Evolutionary conservation across 2,329 filamentous ascomycete species (phyloP).

Genomic region (Cytospora schulzeri): DNA sequence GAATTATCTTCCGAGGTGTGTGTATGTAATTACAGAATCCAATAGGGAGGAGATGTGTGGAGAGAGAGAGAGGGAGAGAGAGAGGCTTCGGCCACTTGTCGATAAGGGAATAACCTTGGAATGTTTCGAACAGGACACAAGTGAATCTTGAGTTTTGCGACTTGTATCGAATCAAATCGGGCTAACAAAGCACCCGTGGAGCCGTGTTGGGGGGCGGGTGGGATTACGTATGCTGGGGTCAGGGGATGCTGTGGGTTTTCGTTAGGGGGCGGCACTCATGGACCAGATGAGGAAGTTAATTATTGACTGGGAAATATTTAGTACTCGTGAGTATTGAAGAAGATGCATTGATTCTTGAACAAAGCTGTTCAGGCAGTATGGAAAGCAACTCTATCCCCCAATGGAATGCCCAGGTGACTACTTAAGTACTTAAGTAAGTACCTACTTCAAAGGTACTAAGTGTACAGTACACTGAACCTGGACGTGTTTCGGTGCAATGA

Average conservation of each 20-base stretch:
- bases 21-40: not conserved
- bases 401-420: not conserved
- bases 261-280: not conserved
- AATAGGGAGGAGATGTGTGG: not conserved
- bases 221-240: slow-evolving; percentile 15
- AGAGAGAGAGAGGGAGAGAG: not conserved
- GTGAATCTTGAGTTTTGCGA: slow-evolving; percentile 11
- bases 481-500: not conserved
- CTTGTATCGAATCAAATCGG: slow-evolving; percentile 1
- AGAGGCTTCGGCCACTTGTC: not conserved
- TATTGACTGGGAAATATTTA: no score
- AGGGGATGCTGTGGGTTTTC: not conserved
- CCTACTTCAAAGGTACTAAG: no score
- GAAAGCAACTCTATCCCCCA: not conserved
- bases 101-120: not conserved
- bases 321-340: not conserved
- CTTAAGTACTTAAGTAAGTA: no score
- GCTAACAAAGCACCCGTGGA: slow-evolving; percentile 13
- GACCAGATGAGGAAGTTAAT: no score
- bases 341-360: not conserved
- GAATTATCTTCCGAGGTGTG: no score
- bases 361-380: not conserved
- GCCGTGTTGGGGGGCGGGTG: slow-evolving; percentile 1
- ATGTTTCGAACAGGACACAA: not conserved
- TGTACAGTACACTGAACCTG: not conserved